These are phyloP conservation scores for Adansonia grandidieri DNA, from an alignment of 441 rosid genomes.

Conservation along the genomic window DNA sequence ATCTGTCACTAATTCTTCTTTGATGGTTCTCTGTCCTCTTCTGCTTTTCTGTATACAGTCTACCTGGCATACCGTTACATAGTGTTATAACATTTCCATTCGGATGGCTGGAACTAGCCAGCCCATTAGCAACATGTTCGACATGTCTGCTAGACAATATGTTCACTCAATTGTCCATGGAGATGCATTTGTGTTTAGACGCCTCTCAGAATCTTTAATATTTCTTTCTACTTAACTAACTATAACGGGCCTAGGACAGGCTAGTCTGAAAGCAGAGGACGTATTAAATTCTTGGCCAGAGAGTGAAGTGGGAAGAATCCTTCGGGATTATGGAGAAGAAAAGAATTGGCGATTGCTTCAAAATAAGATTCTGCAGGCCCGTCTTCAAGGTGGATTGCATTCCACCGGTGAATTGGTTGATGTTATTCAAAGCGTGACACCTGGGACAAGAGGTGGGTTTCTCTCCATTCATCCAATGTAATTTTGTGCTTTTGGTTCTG, in stretches of 20 bases:
- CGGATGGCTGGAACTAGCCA: neutral
- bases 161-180: neutral
- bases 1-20: neutral
- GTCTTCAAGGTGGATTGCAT: conserved; percentile 75
- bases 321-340: conserved; percentile 91
- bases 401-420: conserved; percentile 77
- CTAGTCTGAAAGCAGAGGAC: conserved; percentile 76
- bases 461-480: conserved; percentile 9
- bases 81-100: neutral
- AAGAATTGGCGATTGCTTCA: conserved; percentile 76
- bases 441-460: conserved; percentile 53
- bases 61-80: neutral
- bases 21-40: neutral
- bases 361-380: conserved; percentile 70
- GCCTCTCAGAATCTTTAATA: conserved; percentile 25
- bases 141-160: neutral
- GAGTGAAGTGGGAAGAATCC: conserved; percentile 68
- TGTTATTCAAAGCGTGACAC: conserved; percentile 58
- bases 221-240: conserved; percentile 39
- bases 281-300: conserved; percentile 90
- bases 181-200: neutral
- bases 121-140: neutral
- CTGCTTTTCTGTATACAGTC: neutral
- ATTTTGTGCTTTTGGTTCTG: conserved; percentile 1
- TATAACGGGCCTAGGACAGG: conserved; percentile 58